Percentiles rank a stretch among this genome's conserved stretches.
phyloP scores from a whole-genome alignment of 768 basidiomycete genomes.

The Tricholoma sp. region DNA sequence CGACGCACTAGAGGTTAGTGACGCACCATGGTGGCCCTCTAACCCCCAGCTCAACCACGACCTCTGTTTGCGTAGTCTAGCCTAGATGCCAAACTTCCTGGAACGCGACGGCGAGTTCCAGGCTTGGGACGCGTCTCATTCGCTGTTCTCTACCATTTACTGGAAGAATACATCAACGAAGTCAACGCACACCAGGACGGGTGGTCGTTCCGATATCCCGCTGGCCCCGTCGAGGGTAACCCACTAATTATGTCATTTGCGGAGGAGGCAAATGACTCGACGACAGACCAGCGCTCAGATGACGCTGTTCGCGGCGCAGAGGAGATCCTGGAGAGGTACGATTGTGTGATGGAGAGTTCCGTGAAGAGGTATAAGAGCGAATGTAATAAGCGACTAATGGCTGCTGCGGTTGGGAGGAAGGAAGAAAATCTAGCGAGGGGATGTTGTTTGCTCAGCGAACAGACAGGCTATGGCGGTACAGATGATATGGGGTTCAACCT shows the following conservation, averaged over 20 bases:
- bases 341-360: constrained; percentile 31
- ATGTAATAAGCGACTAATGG: constrained; percentile 27
- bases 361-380: constrained; percentile 36
- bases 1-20: constrained; percentile 31
- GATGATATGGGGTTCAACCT: constrained; percentile 37
- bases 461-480: constrained; percentile 39
- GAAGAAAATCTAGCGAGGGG: constrained; percentile 34
- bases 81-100: constrained; percentile 31
- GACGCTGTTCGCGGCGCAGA: constrained; percentile 32
- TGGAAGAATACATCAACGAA: constrained; percentile 40
- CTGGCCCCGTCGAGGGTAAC: constrained; percentile 21
- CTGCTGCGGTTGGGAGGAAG: constrained; percentile 28
- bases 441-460: constrained; percentile 41
- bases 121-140: constrained; percentile 37
- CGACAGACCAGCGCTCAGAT: constrained; percentile 35
- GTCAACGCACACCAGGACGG: constrained; percentile 41
- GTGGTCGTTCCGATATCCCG: constrained; percentile 26
- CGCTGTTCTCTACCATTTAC: constrained; percentile 34
- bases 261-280: constrained; percentile 39
- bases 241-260: constrained; percentile 38
- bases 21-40: neutral
- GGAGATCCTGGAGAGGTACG: constrained; percentile 27
- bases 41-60: neutral
- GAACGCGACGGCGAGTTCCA: constrained; percentile 28
- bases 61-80: constrained; percentile 23